phyloP scores from a whole-genome alignment of 495 filamentous ascomycete species.

The Immersiella caudata region DNA sequence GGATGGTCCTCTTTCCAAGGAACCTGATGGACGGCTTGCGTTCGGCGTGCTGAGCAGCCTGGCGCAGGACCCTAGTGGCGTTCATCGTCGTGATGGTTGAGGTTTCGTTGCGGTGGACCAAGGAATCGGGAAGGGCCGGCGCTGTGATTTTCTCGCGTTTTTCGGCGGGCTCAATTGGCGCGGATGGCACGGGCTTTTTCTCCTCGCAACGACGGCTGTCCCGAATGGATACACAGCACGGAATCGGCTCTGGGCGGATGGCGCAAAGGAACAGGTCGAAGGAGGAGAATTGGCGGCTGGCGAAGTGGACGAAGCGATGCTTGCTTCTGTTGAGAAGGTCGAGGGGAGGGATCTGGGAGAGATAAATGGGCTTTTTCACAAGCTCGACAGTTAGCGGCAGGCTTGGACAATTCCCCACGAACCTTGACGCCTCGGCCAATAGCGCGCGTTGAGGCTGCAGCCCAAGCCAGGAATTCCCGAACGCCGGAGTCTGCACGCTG shows the following conservation, averaged over 20 bases:
- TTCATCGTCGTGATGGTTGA: conserved; percentile 53
- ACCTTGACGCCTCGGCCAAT: conserved; percentile 14
- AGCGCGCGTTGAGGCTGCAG: not conserved
- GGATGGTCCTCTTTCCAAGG: conserved; percentile 81
- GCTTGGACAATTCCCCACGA: conserved; percentile 4
- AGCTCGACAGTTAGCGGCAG: conserved; percentile 22
- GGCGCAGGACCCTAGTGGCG: conserved; percentile 66
- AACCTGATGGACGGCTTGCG: conserved; percentile 88
- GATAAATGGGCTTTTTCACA: conserved; percentile 30
- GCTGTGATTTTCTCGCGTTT: not conserved
- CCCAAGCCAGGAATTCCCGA: conserved; percentile 15
- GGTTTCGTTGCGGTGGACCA: not conserved
- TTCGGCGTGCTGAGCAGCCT: conserved; percentile 61
- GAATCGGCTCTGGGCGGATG: conserved; percentile 5
- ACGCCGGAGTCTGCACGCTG: conserved; percentile 17
- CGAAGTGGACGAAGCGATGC: not conserved
- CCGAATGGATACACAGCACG: conserved; percentile 16
- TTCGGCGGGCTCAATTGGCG: not conserved
- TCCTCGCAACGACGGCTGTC: conserved; percentile 38
- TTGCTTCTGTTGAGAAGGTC: not conserved
- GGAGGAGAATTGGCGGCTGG: conserved; percentile 33
- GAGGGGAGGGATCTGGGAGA: not conserved
- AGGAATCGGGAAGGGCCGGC: not conserved
- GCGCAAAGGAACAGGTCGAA: conserved; percentile 36
- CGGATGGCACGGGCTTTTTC: conserved; percentile 18